Conservation (phyloP, 179 eudicot species). For the Silene vulgaris region DNA sequence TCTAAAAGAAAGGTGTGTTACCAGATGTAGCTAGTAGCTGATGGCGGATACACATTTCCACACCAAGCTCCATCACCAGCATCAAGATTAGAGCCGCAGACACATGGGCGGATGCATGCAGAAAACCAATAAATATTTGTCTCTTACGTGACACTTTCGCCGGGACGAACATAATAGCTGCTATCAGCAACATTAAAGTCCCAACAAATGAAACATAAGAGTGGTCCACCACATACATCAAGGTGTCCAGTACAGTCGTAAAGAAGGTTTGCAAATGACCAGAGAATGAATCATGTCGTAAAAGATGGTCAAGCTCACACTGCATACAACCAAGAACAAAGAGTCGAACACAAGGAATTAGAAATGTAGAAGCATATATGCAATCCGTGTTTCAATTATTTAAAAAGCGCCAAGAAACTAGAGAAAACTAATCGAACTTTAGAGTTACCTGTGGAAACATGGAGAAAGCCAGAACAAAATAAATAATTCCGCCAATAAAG, state of each 20-base stretch:
- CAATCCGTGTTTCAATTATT: not conserved
- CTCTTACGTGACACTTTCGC: slow-evolving; percentile 76
- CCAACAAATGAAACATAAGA: slow-evolving; percentile 74
- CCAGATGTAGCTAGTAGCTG: slow-evolving; percentile 89
- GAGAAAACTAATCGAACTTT: slow-evolving; percentile 12
- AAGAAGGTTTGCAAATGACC: slow-evolving; percentile 86
- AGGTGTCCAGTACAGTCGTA: slow-evolving; percentile 70
- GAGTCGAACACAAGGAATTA: slow-evolving; percentile 3
- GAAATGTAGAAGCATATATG: not conserved
- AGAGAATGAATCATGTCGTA: slow-evolving; percentile 67
- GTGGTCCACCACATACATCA: slow-evolving; percentile 57
- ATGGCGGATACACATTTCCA: slow-evolving; percentile 86
- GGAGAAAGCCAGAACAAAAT: slow-evolving; percentile 79
- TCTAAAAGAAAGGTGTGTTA: slow-evolving; percentile 21
- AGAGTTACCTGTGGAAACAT: slow-evolving; percentile 90
- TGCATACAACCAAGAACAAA: slow-evolving; percentile 30
- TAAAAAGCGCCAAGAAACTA: not conserved
- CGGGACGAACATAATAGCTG: slow-evolving; percentile 70
- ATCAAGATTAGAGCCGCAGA: slow-evolving; percentile 86
- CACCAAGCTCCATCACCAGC: slow-evolving; percentile 87
- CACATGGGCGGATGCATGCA: slow-evolving; percentile 86
- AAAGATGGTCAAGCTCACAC: slow-evolving; percentile 90
- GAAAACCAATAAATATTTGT: slow-evolving; percentile 56
- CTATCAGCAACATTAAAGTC: slow-evolving; percentile 52
- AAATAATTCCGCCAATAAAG: slow-evolving; percentile 87